A percentile compares a stretch with the other conserved stretches of the same genome.
Conservation (phyloP, 192 early-diverging fungal genomes). For the Rhizoclosmatium sp. region DNA sequence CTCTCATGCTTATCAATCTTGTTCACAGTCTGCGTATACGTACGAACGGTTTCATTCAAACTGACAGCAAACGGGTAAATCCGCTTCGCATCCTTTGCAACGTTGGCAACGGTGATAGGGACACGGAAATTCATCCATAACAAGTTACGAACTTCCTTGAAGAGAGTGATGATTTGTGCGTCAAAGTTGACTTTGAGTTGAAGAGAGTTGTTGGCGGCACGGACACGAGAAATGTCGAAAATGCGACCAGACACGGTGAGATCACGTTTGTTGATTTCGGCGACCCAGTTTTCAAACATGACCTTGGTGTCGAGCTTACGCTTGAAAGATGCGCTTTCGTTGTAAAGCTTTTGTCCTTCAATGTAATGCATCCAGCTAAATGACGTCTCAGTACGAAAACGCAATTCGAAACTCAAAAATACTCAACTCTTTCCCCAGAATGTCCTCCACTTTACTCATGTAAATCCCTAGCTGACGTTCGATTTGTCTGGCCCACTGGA, state of each 20-base stretch:
- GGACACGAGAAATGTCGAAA: slow-evolving; percentile 85
- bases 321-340: slow-evolving; percentile 87
- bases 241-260: slow-evolving; percentile 86
- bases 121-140: slow-evolving; percentile 96
- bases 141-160: slow-evolving; percentile 98
- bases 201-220: slow-evolving; percentile 60
- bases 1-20: slow-evolving; percentile 79
- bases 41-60: slow-evolving; percentile 93
- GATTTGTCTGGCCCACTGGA: slow-evolving; percentile 97
- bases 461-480: slow-evolving; percentile 94
- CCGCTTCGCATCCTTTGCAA: slow-evolving; percentile 94
- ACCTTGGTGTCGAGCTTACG: slow-evolving; percentile 93
- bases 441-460: slow-evolving; percentile 98
- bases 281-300: slow-evolving; percentile 92
- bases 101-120: slow-evolving; percentile 86
- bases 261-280: slow-evolving; percentile 82
- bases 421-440: slow-evolving; percentile 80
- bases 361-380: slow-evolving; percentile 94
- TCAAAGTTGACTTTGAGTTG: slow-evolving; percentile 95
- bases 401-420: not conserved
- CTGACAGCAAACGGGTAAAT: slow-evolving; percentile 99
- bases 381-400: not conserved
- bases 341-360: slow-evolving; percentile 93
- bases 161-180: slow-evolving; percentile 90
- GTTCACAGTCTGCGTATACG: slow-evolving; percentile 86